These are phyloP conservation scores for Tylopilus sp. DNA, from an alignment of 1,284 basidiomycete genomes.

Conservation along the genomic window DNA sequence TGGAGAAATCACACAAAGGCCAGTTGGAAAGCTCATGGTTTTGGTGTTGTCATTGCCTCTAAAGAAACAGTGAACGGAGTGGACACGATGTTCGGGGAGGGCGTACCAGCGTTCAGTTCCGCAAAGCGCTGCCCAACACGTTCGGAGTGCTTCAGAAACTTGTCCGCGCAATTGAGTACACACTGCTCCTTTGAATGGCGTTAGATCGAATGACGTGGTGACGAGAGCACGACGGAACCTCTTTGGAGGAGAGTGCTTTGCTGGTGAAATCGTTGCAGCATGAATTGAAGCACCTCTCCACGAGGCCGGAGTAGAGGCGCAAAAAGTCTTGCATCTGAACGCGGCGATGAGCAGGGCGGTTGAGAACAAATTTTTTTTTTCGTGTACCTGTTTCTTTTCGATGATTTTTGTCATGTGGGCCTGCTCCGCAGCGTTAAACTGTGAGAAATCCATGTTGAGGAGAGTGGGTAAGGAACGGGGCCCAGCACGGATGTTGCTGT, in stretches of 20 bases:
- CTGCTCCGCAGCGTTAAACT: conserved; percentile 82
- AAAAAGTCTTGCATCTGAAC: conserved; percentile 97
- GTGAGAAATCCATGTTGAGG: conserved; percentile 78
- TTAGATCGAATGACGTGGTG: conserved; percentile 11
- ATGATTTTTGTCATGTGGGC: conserved; percentile 88
- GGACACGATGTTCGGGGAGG: neutral
- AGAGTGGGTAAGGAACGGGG: neutral
- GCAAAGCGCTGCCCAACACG: conserved; percentile 90
- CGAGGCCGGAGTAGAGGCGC: conserved; percentile 92
- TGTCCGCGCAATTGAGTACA: conserved; percentile 78
- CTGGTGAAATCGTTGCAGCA: conserved; percentile 98
- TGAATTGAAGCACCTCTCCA: conserved; percentile 92
- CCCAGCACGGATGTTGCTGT: neutral
- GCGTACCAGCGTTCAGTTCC: conserved; percentile 83
- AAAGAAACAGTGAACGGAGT: conserved; percentile 4
- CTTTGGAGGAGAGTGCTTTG: conserved; percentile 90
- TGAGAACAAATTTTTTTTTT: neutral
- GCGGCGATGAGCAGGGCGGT: neutral
- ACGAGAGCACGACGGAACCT: conserved; percentile 52
- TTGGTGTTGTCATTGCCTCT: conserved; percentile 34
- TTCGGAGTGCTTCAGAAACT: conserved; percentile 97
- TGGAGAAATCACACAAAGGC: neutral
- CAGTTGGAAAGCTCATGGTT: conserved; percentile 23
- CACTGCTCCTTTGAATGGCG: conserved; percentile 56
- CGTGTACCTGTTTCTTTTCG: conserved; percentile 85